Conservation (phyloP, 2,329 filamentous ascomycete genomes). For the Diatrype stigma region DNA sequence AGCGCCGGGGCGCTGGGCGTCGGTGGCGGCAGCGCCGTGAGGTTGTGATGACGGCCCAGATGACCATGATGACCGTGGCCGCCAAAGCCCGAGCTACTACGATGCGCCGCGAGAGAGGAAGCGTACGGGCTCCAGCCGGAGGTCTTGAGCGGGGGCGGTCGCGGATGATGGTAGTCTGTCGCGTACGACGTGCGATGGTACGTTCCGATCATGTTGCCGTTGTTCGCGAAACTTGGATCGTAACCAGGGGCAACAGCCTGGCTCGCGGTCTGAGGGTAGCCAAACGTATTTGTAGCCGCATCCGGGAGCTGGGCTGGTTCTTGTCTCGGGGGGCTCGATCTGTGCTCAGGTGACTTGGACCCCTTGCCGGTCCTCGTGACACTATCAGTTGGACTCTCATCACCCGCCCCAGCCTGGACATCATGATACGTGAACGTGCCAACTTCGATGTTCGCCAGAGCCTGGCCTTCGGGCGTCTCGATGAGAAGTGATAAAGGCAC, state of each 20-base stretch:
- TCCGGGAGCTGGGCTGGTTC: constrained; percentile 29
- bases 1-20: constrained; percentile 44
- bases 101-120: constrained; percentile 34
- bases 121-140: constrained; percentile 43
- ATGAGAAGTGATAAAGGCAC: constrained; percentile 53
- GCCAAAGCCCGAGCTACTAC: constrained; percentile 40
- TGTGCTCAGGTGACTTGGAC: constrained; percentile 40
- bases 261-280: constrained; percentile 51
- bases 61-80: constrained; percentile 42
- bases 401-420: constrained; percentile 27
- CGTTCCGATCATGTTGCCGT: constrained; percentile 51
- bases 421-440: constrained; percentile 43
- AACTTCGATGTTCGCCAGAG: constrained; percentile 46
- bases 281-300: constrained; percentile 51
- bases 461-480: constrained; percentile 48
- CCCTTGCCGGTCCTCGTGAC: constrained; percentile 39
- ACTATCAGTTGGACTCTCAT: constrained; percentile 34
- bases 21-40: constrained; percentile 47
- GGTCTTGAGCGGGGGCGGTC: constrained; percentile 33
- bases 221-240: constrained; percentile 27
- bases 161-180: constrained; percentile 38
- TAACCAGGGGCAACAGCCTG: constrained; percentile 38
- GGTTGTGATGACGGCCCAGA: constrained; percentile 41
- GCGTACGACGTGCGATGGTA: constrained; percentile 51
- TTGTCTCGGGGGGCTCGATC: constrained; percentile 35